Percentiles rank a stretch among this genome's conserved stretches.
phyloP scores from a whole-genome alignment of 2,329 filamentous ascomycete genomes.

The Zymoseptoria brevis region DNA sequence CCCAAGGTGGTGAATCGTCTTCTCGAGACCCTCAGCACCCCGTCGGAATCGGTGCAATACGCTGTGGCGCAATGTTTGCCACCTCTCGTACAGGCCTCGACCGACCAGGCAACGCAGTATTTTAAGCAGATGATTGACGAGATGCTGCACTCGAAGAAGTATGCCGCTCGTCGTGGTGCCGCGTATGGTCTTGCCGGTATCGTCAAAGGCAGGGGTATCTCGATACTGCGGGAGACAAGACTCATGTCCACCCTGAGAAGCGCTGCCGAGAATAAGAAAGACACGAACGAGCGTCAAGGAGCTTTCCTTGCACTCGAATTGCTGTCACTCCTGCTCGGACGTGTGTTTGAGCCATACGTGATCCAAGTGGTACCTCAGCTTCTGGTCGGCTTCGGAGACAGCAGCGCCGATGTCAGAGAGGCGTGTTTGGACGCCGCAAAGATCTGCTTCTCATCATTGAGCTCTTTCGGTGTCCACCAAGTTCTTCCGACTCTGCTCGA shows the following conservation, averaged over 20 bases:
- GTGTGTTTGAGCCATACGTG: constrained; percentile 90
- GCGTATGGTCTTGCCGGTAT: constrained; percentile 92
- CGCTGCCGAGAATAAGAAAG: constrained; percentile 92
- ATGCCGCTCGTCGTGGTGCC: constrained; percentile 84
- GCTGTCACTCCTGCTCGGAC: constrained; percentile 74
- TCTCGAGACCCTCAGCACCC: constrained; percentile 79
- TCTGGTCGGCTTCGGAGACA: constrained; percentile 80
- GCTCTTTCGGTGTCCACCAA: constrained; percentile 91
- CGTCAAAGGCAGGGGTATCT: constrained; percentile 78
- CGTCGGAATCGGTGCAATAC: constrained; percentile 93
- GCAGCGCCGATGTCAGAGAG: constrained; percentile 80
- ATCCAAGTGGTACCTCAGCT: constrained; percentile 92
- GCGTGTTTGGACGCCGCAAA: constrained; percentile 89
- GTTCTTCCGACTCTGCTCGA: constrained; percentile 86
- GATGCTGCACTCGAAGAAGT: constrained; percentile 80
- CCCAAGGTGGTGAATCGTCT: constrained; percentile 81
- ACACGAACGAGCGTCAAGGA: constrained; percentile 78
- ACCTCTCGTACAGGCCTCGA: constrained; percentile 75
- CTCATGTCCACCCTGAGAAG: constrained; percentile 73
- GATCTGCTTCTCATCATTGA: constrained; percentile 84
- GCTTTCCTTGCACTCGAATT: constrained; percentile 86
- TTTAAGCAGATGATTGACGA: constrained; percentile 72
- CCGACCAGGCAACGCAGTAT: constrained; percentile 70
- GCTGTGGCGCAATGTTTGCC: constrained; percentile 91
- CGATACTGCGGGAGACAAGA: constrained; percentile 71